These are phyloP conservation scores for Moesziomyces antarcticus DNA, from an alignment of 1,284 basidiomycete genomes.

Conservation along the genomic window DNA sequence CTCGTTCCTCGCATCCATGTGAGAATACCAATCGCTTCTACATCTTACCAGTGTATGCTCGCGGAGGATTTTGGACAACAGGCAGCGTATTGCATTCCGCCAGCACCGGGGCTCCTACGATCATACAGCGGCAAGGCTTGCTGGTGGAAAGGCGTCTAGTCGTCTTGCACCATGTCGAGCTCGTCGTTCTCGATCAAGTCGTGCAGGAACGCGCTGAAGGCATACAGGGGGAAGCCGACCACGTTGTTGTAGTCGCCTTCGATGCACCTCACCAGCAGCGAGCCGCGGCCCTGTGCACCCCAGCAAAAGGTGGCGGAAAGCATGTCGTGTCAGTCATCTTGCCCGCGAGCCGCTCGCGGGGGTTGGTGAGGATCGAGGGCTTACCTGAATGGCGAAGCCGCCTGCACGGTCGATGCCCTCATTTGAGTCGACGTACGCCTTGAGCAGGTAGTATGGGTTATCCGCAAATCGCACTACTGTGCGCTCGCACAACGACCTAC, in stretches of 20 bases:
- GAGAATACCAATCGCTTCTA: slow-evolving; percentile 8
- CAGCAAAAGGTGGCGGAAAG: not conserved
- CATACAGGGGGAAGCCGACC: slow-evolving; percentile 80
- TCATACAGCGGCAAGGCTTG: no score
- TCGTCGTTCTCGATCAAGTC: slow-evolving; percentile 62
- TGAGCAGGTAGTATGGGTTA: slow-evolving; percentile 71
- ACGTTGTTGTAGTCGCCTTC: slow-evolving; percentile 94
- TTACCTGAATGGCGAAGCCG: slow-evolving; percentile 92
- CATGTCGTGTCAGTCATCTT: not conserved
- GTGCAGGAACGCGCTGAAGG: slow-evolving; percentile 52
- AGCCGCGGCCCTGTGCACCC: slow-evolving; percentile 75
- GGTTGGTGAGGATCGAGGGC: slow-evolving; percentile 9
- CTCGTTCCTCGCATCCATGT: not conserved
- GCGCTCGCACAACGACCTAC: slow-evolving; percentile 57
- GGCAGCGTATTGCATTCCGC: no score
- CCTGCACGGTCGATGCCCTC: slow-evolving; percentile 93
- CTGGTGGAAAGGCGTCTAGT: slow-evolving; percentile 2
- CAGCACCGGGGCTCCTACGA: no score
- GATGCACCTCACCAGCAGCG: slow-evolving; percentile 81
- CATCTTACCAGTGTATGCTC: not conserved
- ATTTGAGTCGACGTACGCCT: slow-evolving; percentile 86
- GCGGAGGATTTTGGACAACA: not conserved
- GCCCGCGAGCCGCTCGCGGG: no score
- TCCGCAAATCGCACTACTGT: slow-evolving; percentile 67
- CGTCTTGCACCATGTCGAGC: slow-evolving; percentile 54